These are phyloP conservation scores for Lipomyces starkeyi DNA, from an alignment of 805 yeast genomes.

Conservation along the genomic window DNA sequence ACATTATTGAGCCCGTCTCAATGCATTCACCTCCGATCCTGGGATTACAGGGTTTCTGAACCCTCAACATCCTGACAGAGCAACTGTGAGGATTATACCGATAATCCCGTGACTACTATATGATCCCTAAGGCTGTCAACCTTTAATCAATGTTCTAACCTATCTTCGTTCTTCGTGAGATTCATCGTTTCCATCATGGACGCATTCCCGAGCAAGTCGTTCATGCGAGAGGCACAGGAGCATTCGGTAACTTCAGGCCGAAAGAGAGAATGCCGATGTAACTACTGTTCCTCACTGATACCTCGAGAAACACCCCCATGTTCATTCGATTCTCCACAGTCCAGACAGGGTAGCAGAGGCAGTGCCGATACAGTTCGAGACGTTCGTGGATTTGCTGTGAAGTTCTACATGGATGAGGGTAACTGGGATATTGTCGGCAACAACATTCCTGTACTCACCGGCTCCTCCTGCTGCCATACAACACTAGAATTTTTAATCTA, in stretches of 20 bases:
- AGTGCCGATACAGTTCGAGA: constrained; percentile 22
- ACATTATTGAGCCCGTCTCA: too few species aligned
- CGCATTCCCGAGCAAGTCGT: constrained; percentile 23
- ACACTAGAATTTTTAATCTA: too few species aligned
- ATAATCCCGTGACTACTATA: too few species aligned
- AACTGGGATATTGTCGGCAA: constrained; percentile 23
- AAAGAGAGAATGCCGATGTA: constrained; percentile 7
- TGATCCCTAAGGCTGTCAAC: too few species aligned
- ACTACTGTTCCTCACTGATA: constrained; percentile 18
- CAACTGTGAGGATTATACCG: too few species aligned
- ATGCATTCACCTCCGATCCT: too few species aligned
- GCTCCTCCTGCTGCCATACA: too few species aligned
- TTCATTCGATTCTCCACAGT: constrained; percentile 19
- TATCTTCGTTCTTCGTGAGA: not conserved
- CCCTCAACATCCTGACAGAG: too few species aligned
- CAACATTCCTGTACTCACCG: constrained; percentile 16
- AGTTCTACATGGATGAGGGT: constrained; percentile 18
- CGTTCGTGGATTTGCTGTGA: constrained; percentile 18
- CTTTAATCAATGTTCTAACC: not conserved
- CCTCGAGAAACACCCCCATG: constrained; percentile 15
- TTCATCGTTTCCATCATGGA: constrained; percentile 22
- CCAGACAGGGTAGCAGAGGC: constrained; percentile 13
- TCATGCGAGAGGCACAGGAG: constrained; percentile 21
- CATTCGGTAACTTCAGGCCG: constrained; percentile 13
- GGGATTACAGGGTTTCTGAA: too few species aligned